These are phyloP conservation scores for Strobilomyces echinocephalus DNA, from an alignment of 768 basidiomycete species.

Conservation along the genomic window DNA sequence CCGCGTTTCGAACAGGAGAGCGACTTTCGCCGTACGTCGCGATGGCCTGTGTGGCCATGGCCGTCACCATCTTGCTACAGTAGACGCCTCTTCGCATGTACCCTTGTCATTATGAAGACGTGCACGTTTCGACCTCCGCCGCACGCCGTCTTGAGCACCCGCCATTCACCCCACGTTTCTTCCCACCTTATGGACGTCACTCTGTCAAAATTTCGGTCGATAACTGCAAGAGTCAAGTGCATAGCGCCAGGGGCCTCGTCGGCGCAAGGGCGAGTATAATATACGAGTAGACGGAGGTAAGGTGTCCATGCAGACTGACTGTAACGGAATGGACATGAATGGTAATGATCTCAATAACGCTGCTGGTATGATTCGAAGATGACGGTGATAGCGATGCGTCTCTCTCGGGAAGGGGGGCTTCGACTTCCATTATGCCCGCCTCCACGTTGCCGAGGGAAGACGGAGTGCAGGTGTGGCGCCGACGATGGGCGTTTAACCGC, in stretches of 20 bases:
- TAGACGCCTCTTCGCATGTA: conserved; percentile 20
- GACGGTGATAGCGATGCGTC: neutral
- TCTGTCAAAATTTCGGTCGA: too few relatives aligned
- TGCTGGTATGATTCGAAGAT: conserved; percentile 4
- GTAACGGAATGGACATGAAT: neutral
- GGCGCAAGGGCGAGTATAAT: neutral
- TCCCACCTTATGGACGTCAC: neutral
- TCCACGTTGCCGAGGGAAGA: neutral
- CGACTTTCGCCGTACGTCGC: conserved; percentile 94
- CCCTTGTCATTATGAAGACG: neutral
- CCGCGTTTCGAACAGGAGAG: conserved; percentile 60
- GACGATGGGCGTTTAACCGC: neutral
- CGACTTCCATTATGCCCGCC: neutral
- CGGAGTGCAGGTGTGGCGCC: neutral
- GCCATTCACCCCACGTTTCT: neutral
- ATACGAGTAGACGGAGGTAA: neutral
- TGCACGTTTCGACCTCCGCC: neutral
- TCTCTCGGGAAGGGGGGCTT: neutral
- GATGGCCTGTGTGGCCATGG: conserved; percentile 91
- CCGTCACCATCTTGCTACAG: conserved; percentile 58
- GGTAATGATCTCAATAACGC: conserved; percentile 1
- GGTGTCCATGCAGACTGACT: neutral
- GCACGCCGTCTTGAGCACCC: neutral
- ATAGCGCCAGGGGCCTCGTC: too few relatives aligned
- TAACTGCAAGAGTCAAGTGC: too few relatives aligned